These are phyloP conservation scores for Phaeosphaeriaceae sp. DNA, from an alignment of 2,329 filamentous ascomycete species.

Conservation along the genomic window DNA sequence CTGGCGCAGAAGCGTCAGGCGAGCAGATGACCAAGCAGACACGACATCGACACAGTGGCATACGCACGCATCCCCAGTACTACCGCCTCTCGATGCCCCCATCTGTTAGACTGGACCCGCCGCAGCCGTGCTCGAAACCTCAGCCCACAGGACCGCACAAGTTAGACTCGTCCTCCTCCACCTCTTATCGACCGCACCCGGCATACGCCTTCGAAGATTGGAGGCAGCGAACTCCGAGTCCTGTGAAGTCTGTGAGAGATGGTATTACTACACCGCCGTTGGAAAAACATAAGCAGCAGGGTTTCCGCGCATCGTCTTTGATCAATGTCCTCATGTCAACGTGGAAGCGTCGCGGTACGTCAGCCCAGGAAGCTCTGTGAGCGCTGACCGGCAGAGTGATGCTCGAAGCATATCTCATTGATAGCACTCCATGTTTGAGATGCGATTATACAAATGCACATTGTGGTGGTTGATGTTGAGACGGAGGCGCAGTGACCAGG, in stretches of 20 bases:
- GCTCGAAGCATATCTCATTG: conserved; percentile 12
- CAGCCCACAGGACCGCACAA: conserved; percentile 29
- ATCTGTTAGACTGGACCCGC: conserved; percentile 24
- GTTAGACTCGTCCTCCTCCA: conserved; percentile 15
- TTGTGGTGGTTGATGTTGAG: conserved; percentile 2
- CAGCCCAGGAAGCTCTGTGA: not conserved
- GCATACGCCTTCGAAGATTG: conserved; percentile 36
- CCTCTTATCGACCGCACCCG: conserved; percentile 30
- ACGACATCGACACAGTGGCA: conserved; percentile 10
- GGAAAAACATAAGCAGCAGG: conserved; percentile 14
- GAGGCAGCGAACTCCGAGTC: conserved; percentile 36
- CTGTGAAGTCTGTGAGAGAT: conserved; percentile 28
- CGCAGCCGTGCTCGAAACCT: conserved; percentile 10
- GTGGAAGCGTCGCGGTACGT: conserved; percentile 30
- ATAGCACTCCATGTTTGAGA: not conserved
- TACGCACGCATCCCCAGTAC: conserved; percentile 5
- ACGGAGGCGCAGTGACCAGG: not conserved
- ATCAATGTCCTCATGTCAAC: conserved; percentile 27
- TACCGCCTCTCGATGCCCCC: conserved; percentile 36
- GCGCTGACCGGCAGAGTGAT: not conserved
- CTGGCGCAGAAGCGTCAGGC: conserved; percentile 1
- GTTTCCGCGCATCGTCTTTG: conserved; percentile 22
- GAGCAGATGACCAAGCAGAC: not conserved
- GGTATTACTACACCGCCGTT: conserved; percentile 29
- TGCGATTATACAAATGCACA: not conserved